Conservation (phyloP, 495 filamentous ascomycete genomes). For the Xylaria intraflava region DNA sequence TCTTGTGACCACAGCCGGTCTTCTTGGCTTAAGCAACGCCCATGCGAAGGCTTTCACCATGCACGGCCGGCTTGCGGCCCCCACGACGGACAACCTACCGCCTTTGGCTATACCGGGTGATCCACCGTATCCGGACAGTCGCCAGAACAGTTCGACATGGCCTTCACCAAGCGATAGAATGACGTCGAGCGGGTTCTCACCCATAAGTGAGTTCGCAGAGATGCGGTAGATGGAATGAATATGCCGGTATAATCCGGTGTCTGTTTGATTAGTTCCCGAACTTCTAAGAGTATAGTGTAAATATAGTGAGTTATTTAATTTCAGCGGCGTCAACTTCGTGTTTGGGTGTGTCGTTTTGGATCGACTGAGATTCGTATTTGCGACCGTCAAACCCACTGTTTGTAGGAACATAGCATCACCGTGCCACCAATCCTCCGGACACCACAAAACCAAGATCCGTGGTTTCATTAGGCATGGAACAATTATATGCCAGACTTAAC, state of each 20-base stretch:
- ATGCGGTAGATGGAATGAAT: background rate
- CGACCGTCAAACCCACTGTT: too few relatives aligned
- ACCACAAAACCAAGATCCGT: too few relatives aligned
- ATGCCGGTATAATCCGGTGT: background rate
- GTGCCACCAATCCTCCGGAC: too few relatives aligned
- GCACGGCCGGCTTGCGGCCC: constrained; percentile 32
- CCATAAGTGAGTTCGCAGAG: background rate
- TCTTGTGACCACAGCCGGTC: constrained; percentile 40
- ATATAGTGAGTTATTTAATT: too few relatives aligned
- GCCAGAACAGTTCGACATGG: constrained; percentile 4
- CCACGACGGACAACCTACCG: constrained; percentile 22
- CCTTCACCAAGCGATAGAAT: background rate
- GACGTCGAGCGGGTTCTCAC: constrained; percentile 3
- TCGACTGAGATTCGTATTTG: too few relatives aligned
- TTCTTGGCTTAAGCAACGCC: constrained; percentile 48
- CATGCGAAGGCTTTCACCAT: constrained; percentile 35
- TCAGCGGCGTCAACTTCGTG: too few relatives aligned
- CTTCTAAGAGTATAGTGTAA: too few relatives aligned
- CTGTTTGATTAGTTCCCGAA: background rate
- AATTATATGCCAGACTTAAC: too few relatives aligned
- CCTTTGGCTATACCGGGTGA: background rate
- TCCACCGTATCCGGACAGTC: constrained; percentile 12
- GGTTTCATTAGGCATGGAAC: too few relatives aligned
- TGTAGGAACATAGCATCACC: too few relatives aligned
- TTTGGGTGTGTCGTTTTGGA: too few relatives aligned